phyloP scores from a whole-genome alignment of 768 basidiomycete genomes.

The Tricholoma flavovirens region DNA sequence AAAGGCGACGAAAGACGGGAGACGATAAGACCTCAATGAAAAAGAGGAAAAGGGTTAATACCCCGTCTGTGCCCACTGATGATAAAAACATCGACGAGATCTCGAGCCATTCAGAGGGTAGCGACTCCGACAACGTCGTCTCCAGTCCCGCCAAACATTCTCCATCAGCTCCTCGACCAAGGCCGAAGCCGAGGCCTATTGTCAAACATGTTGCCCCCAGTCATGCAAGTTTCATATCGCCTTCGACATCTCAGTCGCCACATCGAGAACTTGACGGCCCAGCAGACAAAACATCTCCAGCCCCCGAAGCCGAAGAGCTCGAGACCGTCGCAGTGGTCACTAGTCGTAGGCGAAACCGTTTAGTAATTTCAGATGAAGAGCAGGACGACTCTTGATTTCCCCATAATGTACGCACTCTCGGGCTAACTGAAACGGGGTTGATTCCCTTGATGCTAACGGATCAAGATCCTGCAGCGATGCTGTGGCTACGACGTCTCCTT shows the following conservation, averaged over 20 bases:
- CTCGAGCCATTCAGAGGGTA: slow-evolving; percentile 20
- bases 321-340: not conserved
- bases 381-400: slow-evolving; percentile 14
- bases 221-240: not conserved
- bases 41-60: slow-evolving; percentile 29
- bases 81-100: slow-evolving; percentile 13
- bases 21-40: slow-evolving; percentile 25
- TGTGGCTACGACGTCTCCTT: not conserved
- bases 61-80: slow-evolving; percentile 14
- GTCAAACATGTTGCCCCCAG: slow-evolving; percentile 2
- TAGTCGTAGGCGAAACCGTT: slow-evolving; percentile 20
- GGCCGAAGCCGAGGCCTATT: slow-evolving; percentile 36
- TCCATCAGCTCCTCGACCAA: slow-evolving; percentile 35
- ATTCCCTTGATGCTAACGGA: not conserved
- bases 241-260: not conserved
- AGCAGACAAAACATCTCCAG: slow-evolving; percentile 5
- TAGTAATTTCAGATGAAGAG: slow-evolving; percentile 31
- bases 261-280: not conserved
- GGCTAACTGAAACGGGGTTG: not conserved
- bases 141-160: not conserved
- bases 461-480: not conserved
- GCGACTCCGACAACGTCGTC: slow-evolving; percentile 13
- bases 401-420: not conserved
- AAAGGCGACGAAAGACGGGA: slow-evolving; percentile 37
- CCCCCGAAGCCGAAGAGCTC: slow-evolving; percentile 3